Base-by-base conservation (phyloP, 2,329 filamentous ascomycete species). In the Neopestalotiopsis sp. region DNA sequence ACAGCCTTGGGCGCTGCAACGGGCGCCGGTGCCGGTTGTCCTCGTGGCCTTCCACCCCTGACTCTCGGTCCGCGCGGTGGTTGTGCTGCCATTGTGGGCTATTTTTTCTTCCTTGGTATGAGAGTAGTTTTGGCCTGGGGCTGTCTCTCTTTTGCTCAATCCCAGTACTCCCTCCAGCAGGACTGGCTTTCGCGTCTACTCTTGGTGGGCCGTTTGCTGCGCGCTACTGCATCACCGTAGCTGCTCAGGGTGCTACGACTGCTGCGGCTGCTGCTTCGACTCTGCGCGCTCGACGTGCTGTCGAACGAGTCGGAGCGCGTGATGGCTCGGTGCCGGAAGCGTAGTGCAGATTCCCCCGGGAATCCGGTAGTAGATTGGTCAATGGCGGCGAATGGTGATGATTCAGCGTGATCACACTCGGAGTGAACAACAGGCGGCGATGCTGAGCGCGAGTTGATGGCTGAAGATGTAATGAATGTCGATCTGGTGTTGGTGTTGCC, bases 141-240 rank as follows among this genome's bases (percentile, higher is more conserved):
- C n/a, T 20, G n/a, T 52, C 45, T 28, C 24, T 28, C 45, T 52
- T 17, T 52, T 17, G 28, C 32, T 68, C 69, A 74, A 60, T 56
- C 72, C 72, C 72, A 73, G 67, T 72, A 73, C 20, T 70, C 66
- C 61, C 71, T 73, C 75, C 72, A 72, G 67, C 68, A 75, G 38
- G 68, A 3, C 62, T 71, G 38, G 69, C 73, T 71, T 40, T 70
- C 71, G 52, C 69, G 63, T 69, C 63, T 60, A 65, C 65, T 42
- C 17, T 69, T 66, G 20, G 17, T 60, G 20, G 70, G 62, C 30
- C 56, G 32, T 4, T 9, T 65, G 32, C 14, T 61, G 30, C 32
- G 20, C 58, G 65, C 42, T 45, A 67, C 66, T 59, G 62, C 68
- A 69, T 71, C 52, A 69, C 69, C 32, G 38, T 20, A n/a, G 49